Evolutionary conservation across 2,329 filamentous ascomycete species (phyloP).

Genomic region (Trichoderma atroviride): DNA sequence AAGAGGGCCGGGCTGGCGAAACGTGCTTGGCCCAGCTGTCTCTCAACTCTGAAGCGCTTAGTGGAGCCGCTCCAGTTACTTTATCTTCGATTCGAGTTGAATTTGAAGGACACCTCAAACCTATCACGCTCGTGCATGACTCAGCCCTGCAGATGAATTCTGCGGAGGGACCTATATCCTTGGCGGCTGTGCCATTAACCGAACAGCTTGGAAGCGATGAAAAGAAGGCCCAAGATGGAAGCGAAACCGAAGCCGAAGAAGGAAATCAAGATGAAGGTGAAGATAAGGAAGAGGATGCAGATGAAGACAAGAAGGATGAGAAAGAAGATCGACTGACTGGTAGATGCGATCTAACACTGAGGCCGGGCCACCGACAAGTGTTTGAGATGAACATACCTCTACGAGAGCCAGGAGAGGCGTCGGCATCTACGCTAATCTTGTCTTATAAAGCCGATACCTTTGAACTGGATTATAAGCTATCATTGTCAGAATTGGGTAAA

Average conservation of each 20-base stretch:
- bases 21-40: conserved; percentile 59
- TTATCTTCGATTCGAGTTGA: conserved; percentile 56
- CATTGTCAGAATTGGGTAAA: conserved; percentile 48
- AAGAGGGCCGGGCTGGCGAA: conserved; percentile 65
- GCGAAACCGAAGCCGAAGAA: conserved; percentile 20
- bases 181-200: conserved; percentile 36
- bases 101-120: conserved; percentile 61
- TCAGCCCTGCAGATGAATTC: conserved; percentile 18
- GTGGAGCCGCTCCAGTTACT: conserved; percentile 53
- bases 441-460: conserved; percentile 67
- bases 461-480: conserved; percentile 66
- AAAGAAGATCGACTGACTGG: conserved; percentile 53
- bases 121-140: conserved; percentile 54
- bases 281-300: background rate
- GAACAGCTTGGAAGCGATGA: conserved; percentile 34
- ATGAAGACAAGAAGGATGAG: conserved; percentile 32
- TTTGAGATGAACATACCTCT: conserved; percentile 73
- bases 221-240: background rate
- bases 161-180: conserved; percentile 24
- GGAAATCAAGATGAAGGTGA: background rate
- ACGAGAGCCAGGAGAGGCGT: conserved; percentile 79
- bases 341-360: conserved; percentile 64
- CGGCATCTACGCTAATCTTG: conserved; percentile 65
- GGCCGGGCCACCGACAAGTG: conserved; percentile 67
- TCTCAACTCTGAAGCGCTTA: conserved; percentile 59